Evolutionary conservation across 2,329 filamentous ascomycete species (phyloP).

Genomic region (Fusarium multiceps): DNA sequence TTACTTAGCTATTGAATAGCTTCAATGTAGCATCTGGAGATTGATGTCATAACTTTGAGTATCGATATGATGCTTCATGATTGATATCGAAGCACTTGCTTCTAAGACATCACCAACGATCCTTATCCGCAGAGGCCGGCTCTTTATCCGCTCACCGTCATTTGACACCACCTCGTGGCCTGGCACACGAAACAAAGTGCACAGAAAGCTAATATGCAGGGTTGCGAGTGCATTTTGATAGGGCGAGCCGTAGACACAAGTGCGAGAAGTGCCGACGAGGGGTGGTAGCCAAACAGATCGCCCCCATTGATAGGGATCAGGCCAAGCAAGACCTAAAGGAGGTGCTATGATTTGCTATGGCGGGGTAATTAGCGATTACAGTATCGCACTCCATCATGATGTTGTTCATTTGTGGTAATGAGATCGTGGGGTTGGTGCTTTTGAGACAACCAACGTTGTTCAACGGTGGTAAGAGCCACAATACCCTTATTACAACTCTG

Average conservation of each 20-base stretch:
- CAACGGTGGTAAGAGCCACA: background rate
- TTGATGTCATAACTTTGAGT: background rate
- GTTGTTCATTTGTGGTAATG: conserved; percentile 1
- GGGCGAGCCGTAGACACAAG: conserved; percentile 28
- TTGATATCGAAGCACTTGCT: conserved; percentile 1
- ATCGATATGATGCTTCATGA: background rate
- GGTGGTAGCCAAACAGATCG: conserved; percentile 37
- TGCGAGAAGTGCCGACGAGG: conserved; percentile 41
- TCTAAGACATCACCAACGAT: conserved; percentile 5
- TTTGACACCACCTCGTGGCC: conserved; percentile 36
- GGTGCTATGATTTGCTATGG: conserved; percentile 29
- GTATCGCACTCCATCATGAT: conserved; percentile 10
- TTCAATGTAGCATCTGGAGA: background rate
- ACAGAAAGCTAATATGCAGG: conserved; percentile 39
- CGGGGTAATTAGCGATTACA: conserved; percentile 25
- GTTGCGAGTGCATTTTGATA: conserved; percentile 25
- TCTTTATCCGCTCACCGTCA: conserved; percentile 42
- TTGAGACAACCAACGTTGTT: background rate
- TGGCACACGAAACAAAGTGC: conserved; percentile 25
- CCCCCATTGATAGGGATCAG: conserved; percentile 28
- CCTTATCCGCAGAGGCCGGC: conserved; percentile 15
- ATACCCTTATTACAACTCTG: background rate
- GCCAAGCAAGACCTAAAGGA: conserved; percentile 37
- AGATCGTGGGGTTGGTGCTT: background rate
- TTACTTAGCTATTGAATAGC: conserved; percentile 5